Conservation (phyloP, 2,329 filamentous ascomycete species). For the Diaporthe capsici region DNA sequence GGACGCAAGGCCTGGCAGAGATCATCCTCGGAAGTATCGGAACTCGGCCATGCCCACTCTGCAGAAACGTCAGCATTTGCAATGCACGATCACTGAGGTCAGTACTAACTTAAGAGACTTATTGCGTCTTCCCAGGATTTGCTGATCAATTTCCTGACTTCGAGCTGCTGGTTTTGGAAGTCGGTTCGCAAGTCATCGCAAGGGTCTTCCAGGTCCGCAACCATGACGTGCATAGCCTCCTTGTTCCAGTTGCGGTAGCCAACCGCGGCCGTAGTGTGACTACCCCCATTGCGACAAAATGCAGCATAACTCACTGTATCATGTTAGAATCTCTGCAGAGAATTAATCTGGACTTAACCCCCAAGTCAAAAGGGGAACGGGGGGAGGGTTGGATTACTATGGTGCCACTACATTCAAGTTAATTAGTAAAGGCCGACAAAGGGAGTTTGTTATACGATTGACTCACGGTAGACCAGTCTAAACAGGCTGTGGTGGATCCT, state of each 20-base stretch:
- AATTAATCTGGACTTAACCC: neutral
- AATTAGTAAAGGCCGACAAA: neutral
- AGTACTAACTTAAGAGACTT: neutral
- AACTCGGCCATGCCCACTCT: neutral
- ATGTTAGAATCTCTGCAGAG: neutral
- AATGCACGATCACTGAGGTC: no score
- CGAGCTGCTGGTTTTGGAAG: neutral
- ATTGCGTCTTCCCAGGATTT: neutral
- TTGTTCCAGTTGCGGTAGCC: constrained; percentile 4
- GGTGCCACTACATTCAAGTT: neutral
- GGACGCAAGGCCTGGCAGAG: neutral
- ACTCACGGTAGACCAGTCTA: neutral
- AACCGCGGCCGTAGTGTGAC: neutral
- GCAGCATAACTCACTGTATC: neutral
- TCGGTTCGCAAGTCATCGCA: neutral
- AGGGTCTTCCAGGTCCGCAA: neutral
- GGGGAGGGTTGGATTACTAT: neutral
- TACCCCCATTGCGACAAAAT: neutral
- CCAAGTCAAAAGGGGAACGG: neutral
- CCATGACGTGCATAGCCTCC: neutral
- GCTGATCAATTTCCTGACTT: accelerated
- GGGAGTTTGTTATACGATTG: neutral
- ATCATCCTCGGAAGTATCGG: neutral
- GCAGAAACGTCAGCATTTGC: neutral
- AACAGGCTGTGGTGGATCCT: neutral